phyloP scores from a whole-genome alignment of 257 asterid species.

The Solanum piurae region DNA sequence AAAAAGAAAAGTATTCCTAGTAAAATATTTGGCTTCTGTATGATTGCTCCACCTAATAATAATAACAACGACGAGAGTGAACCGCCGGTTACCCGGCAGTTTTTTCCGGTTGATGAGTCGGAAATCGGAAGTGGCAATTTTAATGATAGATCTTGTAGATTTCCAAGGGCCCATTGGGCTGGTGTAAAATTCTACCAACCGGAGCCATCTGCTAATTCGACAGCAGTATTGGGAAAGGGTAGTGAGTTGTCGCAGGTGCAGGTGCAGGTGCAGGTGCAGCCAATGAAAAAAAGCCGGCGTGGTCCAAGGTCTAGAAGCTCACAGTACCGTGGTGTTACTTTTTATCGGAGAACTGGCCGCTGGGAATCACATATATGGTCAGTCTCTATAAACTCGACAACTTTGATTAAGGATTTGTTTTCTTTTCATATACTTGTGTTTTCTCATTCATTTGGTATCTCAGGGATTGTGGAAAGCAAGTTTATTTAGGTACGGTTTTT shows the following conservation, averaged over 20 bases:
- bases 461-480: constrained; percentile 99
- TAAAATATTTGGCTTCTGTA: constrained; percentile 58
- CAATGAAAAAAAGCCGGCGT: constrained; percentile 46
- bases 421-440: background rate
- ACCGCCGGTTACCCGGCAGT: constrained; percentile 69
- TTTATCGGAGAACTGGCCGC: constrained; percentile 53
- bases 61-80: background rate
- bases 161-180: constrained; percentile 91
- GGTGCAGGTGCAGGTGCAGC: background rate
- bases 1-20: constrained; percentile 4
- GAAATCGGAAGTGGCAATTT: constrained; percentile 9
- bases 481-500: constrained; percentile 52
- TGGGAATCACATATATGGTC: constrained; percentile 61
- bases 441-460: background rate
- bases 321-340: constrained; percentile 52
- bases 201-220: constrained; percentile 19
- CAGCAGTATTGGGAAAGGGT: constrained; percentile 12
- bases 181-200: constrained; percentile 78
- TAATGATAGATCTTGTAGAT: constrained; percentile 7
- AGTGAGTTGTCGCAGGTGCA: constrained; percentile 24
- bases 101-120: constrained; percentile 65
- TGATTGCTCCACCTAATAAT: background rate
- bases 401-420: background rate
- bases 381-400: background rate
- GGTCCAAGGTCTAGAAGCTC: constrained; percentile 58